These are phyloP conservation scores for Wickerhamiella cacticola DNA, from an alignment of 805 yeast genomes.

Conservation along the genomic window DNA sequence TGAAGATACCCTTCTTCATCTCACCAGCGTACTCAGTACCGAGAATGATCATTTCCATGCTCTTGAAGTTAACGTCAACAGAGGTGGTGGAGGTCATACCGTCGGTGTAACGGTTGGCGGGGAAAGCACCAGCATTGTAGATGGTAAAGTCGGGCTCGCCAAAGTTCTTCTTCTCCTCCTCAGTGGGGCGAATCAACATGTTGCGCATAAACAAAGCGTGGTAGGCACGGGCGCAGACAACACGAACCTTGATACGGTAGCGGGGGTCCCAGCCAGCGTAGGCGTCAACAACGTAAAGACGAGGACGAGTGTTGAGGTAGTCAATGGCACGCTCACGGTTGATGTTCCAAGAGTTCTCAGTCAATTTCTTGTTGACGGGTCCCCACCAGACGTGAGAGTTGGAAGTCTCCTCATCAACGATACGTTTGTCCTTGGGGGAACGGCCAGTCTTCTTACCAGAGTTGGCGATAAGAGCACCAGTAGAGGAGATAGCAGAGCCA, in stretches of 20 bases:
- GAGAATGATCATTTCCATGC: constrained; percentile 95
- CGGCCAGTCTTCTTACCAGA: constrained; percentile 96
- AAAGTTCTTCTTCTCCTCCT: constrained; percentile 72
- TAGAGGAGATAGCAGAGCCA: constrained; percentile 80
- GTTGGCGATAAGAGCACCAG: constrained; percentile 92
- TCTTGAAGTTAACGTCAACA: constrained; percentile 91
- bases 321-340: constrained; percentile 95
- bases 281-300: constrained; percentile 90
- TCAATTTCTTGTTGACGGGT: constrained; percentile 91
- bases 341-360: constrained; percentile 88
- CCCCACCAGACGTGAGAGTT: constrained; percentile 95
- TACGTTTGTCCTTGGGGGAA: constrained; percentile 96
- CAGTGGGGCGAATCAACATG: constrained; percentile 92
- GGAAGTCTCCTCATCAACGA: constrained; percentile 87
- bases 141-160: constrained; percentile 98
- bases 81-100: constrained; percentile 97
- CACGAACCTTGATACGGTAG: constrained; percentile 89
- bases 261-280: constrained; percentile 99
- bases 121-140: constrained; percentile 98
- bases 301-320: constrained; percentile 89
- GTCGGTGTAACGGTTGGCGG: constrained; percentile 89
- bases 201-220: constrained; percentile 97
- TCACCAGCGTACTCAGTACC: constrained; percentile 99
- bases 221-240: constrained; percentile 96
- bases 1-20: constrained; percentile 98